Conservation (phyloP, 2,329 filamentous ascomycete genomes). For the Fusarium longipes region DNA sequence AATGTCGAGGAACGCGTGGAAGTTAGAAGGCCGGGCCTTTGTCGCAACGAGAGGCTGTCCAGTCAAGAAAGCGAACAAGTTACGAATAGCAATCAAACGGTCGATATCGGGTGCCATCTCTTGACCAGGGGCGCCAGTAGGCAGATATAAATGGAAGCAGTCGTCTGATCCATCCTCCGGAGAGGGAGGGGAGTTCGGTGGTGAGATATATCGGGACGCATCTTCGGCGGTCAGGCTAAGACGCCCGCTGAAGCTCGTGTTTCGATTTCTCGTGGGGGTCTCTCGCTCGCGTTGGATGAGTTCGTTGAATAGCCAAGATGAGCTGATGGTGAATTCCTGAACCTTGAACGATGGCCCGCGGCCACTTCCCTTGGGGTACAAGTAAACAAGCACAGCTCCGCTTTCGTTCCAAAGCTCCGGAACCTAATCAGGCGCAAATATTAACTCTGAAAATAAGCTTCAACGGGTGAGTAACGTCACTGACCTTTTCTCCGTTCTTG, state of each 20-base stretch:
- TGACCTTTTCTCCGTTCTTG: slow-evolving; percentile 66
- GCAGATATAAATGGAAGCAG: slow-evolving; percentile 63
- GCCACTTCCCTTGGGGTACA: slow-evolving; percentile 63
- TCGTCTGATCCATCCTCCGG: slow-evolving; percentile 54
- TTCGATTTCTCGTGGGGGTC: slow-evolving; percentile 50
- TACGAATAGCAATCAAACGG: slow-evolving; percentile 68
- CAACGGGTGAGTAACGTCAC: slow-evolving; percentile 31
- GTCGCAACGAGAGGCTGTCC: slow-evolving; percentile 72
- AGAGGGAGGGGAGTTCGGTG: slow-evolving; percentile 53
- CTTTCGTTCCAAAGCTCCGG: slow-evolving; percentile 74
- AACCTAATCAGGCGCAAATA: slow-evolving; percentile 56
- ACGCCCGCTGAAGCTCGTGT: slow-evolving; percentile 60
- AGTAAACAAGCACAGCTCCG: slow-evolving; percentile 67
- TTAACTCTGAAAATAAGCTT: slow-evolving; percentile 29
- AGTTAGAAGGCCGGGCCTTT: slow-evolving; percentile 62
- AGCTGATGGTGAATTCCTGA: slow-evolving; percentile 63
- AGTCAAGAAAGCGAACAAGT: slow-evolving; percentile 74
- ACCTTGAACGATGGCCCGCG: slow-evolving; percentile 71
- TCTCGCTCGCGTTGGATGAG: slow-evolving; percentile 61
- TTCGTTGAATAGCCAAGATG: slow-evolving; percentile 66
- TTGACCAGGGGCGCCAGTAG: slow-evolving; percentile 53
- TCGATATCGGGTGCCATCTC: slow-evolving; percentile 59
- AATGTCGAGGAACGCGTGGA: slow-evolving; percentile 66
- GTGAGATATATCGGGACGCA: slow-evolving; percentile 55
- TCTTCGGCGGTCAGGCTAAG: slow-evolving; percentile 63